Percentiles rank a stretch among this genome's conserved stretches.
Conservation (phyloP, 2,329 filamentous ascomycete genomes). For the Claviceps africana region DNA sequence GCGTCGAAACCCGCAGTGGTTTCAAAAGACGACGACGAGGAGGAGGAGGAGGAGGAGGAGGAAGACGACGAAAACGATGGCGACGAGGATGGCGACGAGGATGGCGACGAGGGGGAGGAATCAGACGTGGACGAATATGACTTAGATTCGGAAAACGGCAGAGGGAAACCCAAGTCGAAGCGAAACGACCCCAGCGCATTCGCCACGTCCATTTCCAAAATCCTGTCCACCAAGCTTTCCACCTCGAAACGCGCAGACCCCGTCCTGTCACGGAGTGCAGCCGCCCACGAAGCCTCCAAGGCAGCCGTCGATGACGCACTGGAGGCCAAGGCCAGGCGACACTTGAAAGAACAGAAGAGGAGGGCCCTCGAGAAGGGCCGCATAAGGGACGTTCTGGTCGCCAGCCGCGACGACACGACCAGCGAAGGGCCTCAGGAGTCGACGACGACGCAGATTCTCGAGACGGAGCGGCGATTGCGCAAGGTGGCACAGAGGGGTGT, state of each 20-base stretch:
- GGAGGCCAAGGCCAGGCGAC: constrained; percentile 65
- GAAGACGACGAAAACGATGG: constrained; percentile 18
- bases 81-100: constrained; percentile 13
- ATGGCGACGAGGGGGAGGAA: constrained; percentile 20
- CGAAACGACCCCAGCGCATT: constrained; percentile 87
- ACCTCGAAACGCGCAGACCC: constrained; percentile 72
- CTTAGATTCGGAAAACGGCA: constrained; percentile 12
- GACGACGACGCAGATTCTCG: constrained; percentile 36
- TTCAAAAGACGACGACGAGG: constrained; percentile 15
- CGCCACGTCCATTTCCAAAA: constrained; percentile 84
- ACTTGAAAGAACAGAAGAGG: constrained; percentile 68
- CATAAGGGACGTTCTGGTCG: constrained; percentile 69
- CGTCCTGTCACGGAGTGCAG: constrained; percentile 71
- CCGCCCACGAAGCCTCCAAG: constrained; percentile 57
- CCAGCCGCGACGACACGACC: constrained; percentile 39
- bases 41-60: constrained; percentile 13
- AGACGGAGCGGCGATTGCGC: constrained; percentile 64
- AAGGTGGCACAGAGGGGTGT: constrained; percentile 90
- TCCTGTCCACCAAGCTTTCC: constrained; percentile 78
- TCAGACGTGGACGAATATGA: constrained; percentile 20
- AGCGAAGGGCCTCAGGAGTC: constrained; percentile 20
- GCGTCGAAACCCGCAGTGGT: background rate
- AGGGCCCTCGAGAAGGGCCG: constrained; percentile 72
- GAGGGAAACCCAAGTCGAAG: constrained; percentile 48
- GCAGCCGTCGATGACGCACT: constrained; percentile 63